phyloP scores from a whole-genome alignment of 2,329 filamentous ascomycete species.

The Pseudocercospora vitis region DNA sequence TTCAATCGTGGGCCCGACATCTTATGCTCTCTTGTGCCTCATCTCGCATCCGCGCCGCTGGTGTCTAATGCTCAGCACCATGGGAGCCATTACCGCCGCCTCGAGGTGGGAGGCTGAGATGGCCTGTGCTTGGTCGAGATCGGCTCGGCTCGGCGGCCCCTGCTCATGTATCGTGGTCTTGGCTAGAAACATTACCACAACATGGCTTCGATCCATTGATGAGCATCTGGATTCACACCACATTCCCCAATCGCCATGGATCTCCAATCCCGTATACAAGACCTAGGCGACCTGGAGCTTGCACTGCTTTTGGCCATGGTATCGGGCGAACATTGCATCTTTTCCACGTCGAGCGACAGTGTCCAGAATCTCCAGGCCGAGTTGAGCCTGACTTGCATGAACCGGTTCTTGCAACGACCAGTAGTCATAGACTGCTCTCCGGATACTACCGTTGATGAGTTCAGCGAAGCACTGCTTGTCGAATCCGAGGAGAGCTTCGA shows the following conservation, averaged over 20 bases:
- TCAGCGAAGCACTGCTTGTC: constrained; percentile 68
- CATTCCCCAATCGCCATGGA: too few relatives aligned
- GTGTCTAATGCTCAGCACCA: neutral
- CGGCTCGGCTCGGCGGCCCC: too few relatives aligned
- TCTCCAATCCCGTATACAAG: constrained; percentile 60
- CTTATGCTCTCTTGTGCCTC: constrained; percentile 10
- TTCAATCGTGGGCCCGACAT: constrained; percentile 72
- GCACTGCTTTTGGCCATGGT: constrained; percentile 79
- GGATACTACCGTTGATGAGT: constrained; percentile 76
- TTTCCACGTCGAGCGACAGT: constrained; percentile 59
- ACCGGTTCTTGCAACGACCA: constrained; percentile 71
- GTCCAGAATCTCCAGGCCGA: constrained; percentile 30
- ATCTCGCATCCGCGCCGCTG: constrained; percentile 3
- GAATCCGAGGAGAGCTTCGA: constrained; percentile 14
- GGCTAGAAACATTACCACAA: too few relatives aligned
- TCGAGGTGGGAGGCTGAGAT: neutral
- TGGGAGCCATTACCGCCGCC: neutral
- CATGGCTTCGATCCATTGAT: too few relatives aligned
- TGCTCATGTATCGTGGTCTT: too few relatives aligned
- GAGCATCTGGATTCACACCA: too few relatives aligned
- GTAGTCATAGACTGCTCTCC: constrained; percentile 71
- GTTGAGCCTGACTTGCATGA: constrained; percentile 63
- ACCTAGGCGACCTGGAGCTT: constrained; percentile 82
- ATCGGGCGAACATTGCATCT: constrained; percentile 81
- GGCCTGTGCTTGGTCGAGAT: neutral